Evolutionary conservation across 352 stramenopile species (phyloP).

Genomic region (Phytophthora agathidicida): DNA sequence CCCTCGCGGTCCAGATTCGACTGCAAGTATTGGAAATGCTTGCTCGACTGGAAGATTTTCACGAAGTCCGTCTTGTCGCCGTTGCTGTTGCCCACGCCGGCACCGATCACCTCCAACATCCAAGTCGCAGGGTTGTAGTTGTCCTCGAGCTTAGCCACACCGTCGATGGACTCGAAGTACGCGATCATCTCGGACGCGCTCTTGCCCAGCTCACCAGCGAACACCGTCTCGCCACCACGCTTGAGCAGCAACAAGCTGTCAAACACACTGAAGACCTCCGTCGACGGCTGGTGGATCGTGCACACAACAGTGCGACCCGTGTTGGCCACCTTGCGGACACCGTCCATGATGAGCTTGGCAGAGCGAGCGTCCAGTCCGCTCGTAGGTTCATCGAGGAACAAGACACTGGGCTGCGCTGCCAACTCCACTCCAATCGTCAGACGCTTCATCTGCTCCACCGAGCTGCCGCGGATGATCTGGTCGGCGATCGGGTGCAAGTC

Average conservation of each 20-base stretch:
- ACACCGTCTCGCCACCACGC: constrained; percentile 50
- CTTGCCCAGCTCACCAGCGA: constrained; percentile 53
- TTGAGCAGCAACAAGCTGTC: constrained; percentile 32
- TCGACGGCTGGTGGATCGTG: constrained; percentile 93
- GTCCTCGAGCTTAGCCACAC: constrained; percentile 50
- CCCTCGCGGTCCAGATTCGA: constrained; percentile 40
- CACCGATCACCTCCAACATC: constrained; percentile 49
- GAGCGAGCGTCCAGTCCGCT: constrained; percentile 87
- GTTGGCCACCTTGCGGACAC: constrained; percentile 85
- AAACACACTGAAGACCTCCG: constrained; percentile 75
- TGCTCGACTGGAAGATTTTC: constrained; percentile 35
- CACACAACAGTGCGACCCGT: constrained; percentile 84
- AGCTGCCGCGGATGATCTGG: constrained; percentile 45
- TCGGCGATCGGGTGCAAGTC: constrained; percentile 27
- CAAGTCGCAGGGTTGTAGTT: constrained; percentile 80
- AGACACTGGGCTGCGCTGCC: constrained; percentile 25
- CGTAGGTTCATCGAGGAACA: constrained; percentile 77
- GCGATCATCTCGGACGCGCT: constrained; percentile 42
- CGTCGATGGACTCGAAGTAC: constrained; percentile 33
- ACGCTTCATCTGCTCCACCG: constrained; percentile 34
- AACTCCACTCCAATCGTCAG: constrained; percentile 41
- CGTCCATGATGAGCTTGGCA: constrained; percentile 87
- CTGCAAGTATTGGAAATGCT: constrained; percentile 28
- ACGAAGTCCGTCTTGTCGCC: constrained; percentile 43
- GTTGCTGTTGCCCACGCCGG: constrained; percentile 40